Evolutionary conservation across 2,329 filamentous ascomycete species (phyloP), one percentile per base, ranked within the genome.

Genomic region (Blastomyces gilchristii): DNA sequence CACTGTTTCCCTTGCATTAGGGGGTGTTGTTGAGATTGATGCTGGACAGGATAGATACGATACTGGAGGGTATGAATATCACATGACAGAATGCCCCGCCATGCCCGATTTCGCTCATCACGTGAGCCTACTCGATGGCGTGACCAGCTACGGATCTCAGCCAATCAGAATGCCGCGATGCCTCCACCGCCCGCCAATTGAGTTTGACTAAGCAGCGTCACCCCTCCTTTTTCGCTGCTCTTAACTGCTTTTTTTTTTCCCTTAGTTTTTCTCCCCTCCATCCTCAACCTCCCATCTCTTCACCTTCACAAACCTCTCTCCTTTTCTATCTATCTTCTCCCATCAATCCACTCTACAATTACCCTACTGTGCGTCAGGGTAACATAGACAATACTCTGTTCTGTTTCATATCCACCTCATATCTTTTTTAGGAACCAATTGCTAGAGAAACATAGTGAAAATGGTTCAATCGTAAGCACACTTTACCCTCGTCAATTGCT

Each of bases 391-490:
- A 7, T 25, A 31, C 8, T 16, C 12, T 34, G 1, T 14, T 49
- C 25, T 22, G 14, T 41, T 41, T 43, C 60, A 49, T 52, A 54
- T 18, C 22, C 41, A 34, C 54, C 43, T 3, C 54, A 25, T 45
- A 9, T 25, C n/a, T 37, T 50, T 18, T 50, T 52, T 37, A 7
- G n/a, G 12, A 8, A 16, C 5, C 58, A 60, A 56, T 53, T 50
- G 56, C 54, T 64, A 28, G 56, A 52, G 62, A 58, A 57, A 47
- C 72, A 69, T 69, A 67, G 67, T 77, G 75, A 82, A 73, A 69
- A 84, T 84, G 82, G 82, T 84, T 80, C 81, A 83, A 80, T 84
- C 82, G 81, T 83, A 76, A 74, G 82, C 58, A 60, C 57, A 50
- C 39, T 16, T 12, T 58, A 43, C 52, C 25, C 31, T 47, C 16